Base-by-base conservation (phyloP, 2,329 filamentous ascomycete species). In the Fonsecaea monophora region DNA sequence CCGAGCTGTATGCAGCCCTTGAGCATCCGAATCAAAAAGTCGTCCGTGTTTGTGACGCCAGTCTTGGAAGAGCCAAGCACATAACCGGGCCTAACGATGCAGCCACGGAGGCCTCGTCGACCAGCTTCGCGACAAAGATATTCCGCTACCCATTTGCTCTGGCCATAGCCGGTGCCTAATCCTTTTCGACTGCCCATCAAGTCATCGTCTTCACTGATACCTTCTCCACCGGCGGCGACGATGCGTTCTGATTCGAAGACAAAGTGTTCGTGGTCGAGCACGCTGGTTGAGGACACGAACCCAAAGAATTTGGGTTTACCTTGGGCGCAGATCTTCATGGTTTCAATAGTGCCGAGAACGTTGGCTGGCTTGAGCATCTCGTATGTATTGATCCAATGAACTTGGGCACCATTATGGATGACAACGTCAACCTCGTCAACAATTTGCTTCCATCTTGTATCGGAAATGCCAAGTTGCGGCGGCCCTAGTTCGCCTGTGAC, bases 1-100 rank as follows among this genome's bases (percentile, higher is more conserved):
- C 82, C 82, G 2, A 97, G 83, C 78, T 98, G 94, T 59, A 96
- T 82, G 74, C 92, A 96, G 65, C 92, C 94, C 81, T 97, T 97
- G 64, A 90, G 81, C 80, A 97, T 87, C 45, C 94, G 88, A 70
- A 97, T 86, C 6, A 98, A 81, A 82, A 97, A 98, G 78, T 97
- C 94, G 75, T 98, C 94, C 0, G 89, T 94, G 77, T 90, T 92
- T 76, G 82, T 90, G 69, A 87, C 86, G 60, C 94, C 94, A 12
- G 86, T 88, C 53, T 83, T 78, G 0, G 86, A 85, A 75, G 94
- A 88, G 30, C 93, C 94, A 3, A 90, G 84, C 42, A 97, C 88
- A 77, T 97, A 97, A 35, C 94, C 93, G 3, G 94, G 90, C 12
- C 94, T 88, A 57, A 97, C 83, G 50, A 97, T 87, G 25, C 89